Evolutionary conservation across 2,329 filamentous ascomycete species (phyloP), one percentile per base, ranked within the genome.

Genomic region (Scortechinia acanthostroma): DNA sequence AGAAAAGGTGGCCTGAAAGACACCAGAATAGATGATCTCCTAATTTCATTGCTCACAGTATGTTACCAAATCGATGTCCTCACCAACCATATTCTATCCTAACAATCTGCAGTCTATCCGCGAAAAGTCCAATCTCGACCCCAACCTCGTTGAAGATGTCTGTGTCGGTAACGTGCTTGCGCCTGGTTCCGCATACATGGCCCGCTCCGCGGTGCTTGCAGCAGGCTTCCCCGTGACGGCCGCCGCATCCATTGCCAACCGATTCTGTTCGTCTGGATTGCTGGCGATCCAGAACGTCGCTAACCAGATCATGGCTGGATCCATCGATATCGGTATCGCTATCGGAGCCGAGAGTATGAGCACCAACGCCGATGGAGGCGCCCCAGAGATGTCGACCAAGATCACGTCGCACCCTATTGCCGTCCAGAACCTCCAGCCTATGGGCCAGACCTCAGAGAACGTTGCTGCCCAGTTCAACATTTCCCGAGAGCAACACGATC

Each of bases 381-480:
- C 35, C 14, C 47, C 47, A 3, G 74, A 17, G 63, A 62, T 10
- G 70, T 71, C 45, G 74, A 73, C 25, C 76, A 81, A 55, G 63
- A 73, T 22, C 66, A 79, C 22, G 68, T 70, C 43, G 43, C 68
- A 73, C 15, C 73, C 77, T 1, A 85, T 86, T 66, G 71, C 76
- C 54, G 70, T 76, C 30, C 78, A 83, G 52, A 71, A 88, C 49
- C 59, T 83, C 71, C 77, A 83, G 65, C 81, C 83, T 45, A 89
- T 89, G 84, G 83, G 83, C 3, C 82, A 87, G 66, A 88, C 84
- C 1, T 83, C 78, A 2, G 84, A 89, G 64, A 88, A 88, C 53
- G 81, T 89, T 16, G 83, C 77, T 46, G 76, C 76, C 19, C 83
- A 88, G 62, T 88, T 88, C 63, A 73, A 80, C 56, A 83, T 89